Evolutionary conservation across 371 early-diverging fungal genomes (phyloP).

Genomic region (Chytridium lagenaria): DNA sequence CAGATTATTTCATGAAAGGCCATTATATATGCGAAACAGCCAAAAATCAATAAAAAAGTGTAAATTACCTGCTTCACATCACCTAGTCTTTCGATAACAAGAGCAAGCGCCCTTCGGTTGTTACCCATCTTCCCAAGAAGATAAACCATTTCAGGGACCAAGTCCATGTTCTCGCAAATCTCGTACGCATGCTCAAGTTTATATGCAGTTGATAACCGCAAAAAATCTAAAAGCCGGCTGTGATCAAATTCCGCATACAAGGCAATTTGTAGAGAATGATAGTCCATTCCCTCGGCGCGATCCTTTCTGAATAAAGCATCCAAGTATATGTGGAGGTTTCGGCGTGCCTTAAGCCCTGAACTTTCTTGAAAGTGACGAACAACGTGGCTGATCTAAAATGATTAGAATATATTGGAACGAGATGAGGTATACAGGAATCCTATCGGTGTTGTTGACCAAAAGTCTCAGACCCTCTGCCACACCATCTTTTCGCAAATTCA

Average conservation of each 20-base stretch:
- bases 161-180: conserved; percentile 80
- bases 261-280: conserved; percentile 76
- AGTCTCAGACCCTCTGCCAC: conserved; percentile 64
- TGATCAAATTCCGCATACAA: conserved; percentile 92
- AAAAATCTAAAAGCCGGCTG: conserved; percentile 76
- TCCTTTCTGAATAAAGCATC: conserved; percentile 84
- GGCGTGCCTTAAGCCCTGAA: background rate
- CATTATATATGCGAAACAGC: background rate
- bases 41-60: conserved; percentile 6
- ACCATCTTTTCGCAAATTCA: conserved; percentile 29
- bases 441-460: conserved; percentile 82
- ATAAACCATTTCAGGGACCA: conserved; percentile 95
- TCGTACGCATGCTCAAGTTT: conserved; percentile 68
- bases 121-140: conserved; percentile 97
- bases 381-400: conserved; percentile 10
- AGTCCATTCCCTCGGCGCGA: conserved; percentile 75
- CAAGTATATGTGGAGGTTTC: conserved; percentile 82
- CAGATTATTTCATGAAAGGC: conserved; percentile 12
- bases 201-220: conserved; percentile 59
- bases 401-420: conserved; percentile 10
- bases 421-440: conserved; percentile 68
- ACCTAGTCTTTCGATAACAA: conserved; percentile 87
- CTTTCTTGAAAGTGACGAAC: background rate
- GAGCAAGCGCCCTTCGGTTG: conserved; percentile 85
- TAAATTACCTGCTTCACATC: conserved; percentile 82